A percentile compares a stretch with the other conserved stretches of the same genome.
phyloP scores from a whole-genome alignment of 140 eudicot species.

The Bidens hawaiensis region DNA sequence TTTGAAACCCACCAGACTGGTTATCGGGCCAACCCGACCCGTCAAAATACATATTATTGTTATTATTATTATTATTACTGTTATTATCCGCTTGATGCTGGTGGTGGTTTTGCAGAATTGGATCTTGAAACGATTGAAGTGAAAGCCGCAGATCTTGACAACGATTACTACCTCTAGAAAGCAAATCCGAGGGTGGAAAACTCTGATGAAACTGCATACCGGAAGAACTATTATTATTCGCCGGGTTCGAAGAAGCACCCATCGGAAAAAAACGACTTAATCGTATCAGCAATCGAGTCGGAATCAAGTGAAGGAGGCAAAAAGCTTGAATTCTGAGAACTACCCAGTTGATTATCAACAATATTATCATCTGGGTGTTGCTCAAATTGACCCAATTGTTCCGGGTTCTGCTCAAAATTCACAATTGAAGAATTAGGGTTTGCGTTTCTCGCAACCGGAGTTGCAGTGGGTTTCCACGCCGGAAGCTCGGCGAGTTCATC shows the following conservation, averaged over 20 bases:
- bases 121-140: constrained; percentile 79
- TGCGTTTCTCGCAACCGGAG: constrained; percentile 3
- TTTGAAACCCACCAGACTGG: constrained; percentile 36
- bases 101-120: constrained; percentile 43
- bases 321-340: constrained; percentile 43
- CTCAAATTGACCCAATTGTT: constrained; percentile 25
- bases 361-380: constrained; percentile 30
- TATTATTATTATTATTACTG: too few relatives aligned
- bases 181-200: constrained; percentile 40
- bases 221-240: constrained; percentile 10
- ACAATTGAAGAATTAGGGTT: constrained; percentile 11
- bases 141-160: constrained; percentile 85
- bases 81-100: constrained; percentile 3
- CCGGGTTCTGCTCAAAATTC: constrained; percentile 36
- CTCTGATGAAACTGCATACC: constrained; percentile 39
- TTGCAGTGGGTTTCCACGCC: constrained; percentile 66
- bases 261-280: constrained; percentile 92
- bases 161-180: constrained; percentile 43
- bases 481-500: constrained; percentile 92
- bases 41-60: constrained; percentile 39
- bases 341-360: constrained; percentile 29
- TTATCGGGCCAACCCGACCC: constrained; percentile 61
- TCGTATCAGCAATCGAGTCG: constrained; percentile 85
- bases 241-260: constrained; percentile 55
- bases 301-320: constrained; percentile 84